These are phyloP conservation scores for Mycena latifolia DNA, from an alignment of 768 basidiomycete species.

Conservation along the genomic window DNA sequence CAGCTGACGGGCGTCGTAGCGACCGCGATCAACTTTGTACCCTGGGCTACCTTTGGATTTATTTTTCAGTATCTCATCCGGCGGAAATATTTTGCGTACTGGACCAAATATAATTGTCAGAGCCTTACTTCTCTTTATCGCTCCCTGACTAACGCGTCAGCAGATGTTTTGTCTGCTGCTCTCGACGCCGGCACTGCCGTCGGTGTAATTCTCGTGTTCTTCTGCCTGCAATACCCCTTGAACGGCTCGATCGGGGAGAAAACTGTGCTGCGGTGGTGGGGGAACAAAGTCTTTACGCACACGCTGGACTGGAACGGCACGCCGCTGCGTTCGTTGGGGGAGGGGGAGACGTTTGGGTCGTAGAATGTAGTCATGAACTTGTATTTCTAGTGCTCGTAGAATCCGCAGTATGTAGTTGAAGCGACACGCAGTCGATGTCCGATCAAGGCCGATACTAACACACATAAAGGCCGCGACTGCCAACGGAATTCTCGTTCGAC, in stretches of 20 bases:
- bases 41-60: slow-evolving; percentile 82
- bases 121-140: not conserved
- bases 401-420: no score
- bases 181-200: slow-evolving; percentile 81
- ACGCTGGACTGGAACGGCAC: slow-evolving; percentile 43
- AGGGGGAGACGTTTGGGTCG: slow-evolving; percentile 44
- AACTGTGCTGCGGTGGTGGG: slow-evolving; percentile 58
- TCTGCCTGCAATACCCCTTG: slow-evolving; percentile 64
- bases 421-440: no score
- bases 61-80: slow-evolving; percentile 83
- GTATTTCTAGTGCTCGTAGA: slow-evolving; percentile 33
- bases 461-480: no score
- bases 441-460: no score
- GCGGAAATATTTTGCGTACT: slow-evolving; percentile 75
- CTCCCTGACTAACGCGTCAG: not conserved
- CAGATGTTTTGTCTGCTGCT: slow-evolving; percentile 82
- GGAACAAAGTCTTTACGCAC: slow-evolving; percentile 44
- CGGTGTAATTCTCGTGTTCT: slow-evolving; percentile 76
- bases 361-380: slow-evolving; percentile 17
- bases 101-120: slow-evolving; percentile 85
- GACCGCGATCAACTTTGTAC: slow-evolving; percentile 86
- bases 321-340: slow-evolving; percentile 35
- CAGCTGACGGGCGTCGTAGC: slow-evolving; percentile 47
- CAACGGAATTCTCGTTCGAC: no score
- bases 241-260: slow-evolving; percentile 52